Evolutionary conservation across 495 filamentous ascomycete species (phyloP).

Genomic region (Xylaria palmicola): DNA sequence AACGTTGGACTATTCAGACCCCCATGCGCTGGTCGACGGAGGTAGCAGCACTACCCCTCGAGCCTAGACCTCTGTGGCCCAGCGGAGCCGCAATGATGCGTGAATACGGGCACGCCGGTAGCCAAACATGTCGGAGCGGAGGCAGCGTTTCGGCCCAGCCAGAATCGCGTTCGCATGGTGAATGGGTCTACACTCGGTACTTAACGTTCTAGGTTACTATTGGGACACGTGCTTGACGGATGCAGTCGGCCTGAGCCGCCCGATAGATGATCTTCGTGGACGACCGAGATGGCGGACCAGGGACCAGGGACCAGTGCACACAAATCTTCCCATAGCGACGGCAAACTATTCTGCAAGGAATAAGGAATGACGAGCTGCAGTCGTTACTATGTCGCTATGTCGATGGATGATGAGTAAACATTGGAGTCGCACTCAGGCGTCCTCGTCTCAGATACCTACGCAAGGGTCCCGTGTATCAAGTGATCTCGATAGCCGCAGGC

Average conservation of each 20-base stretch:
- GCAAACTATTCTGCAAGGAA: neutral
- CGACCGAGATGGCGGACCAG: constrained; percentile 2
- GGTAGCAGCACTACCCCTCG: neutral
- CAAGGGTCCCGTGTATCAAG: neutral
- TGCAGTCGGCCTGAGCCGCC: constrained; percentile 3
- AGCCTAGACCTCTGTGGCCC: constrained; percentile 8
- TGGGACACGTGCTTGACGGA: neutral
- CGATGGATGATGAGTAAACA: neutral
- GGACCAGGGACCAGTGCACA: neutral
- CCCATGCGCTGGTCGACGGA: too few species aligned
- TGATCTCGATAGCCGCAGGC: neutral
- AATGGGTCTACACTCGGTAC: neutral
- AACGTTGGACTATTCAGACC: too few species aligned
- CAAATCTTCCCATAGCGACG: neutral
- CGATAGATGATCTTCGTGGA: constrained; percentile 1
- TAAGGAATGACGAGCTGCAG: neutral
- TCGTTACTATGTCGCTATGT: neutral
- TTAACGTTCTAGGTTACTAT: neutral
- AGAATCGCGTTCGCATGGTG: neutral
- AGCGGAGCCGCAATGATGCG: constrained; percentile 16
- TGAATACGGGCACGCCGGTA: neutral
- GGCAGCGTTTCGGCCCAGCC: neutral
- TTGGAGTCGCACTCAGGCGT: neutral
- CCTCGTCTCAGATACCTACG: constrained; percentile 3
- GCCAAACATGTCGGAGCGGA: neutral